Conservation (phyloP, 768 basidiomycete species). For the Lanmaoa rubissima region DNA sequence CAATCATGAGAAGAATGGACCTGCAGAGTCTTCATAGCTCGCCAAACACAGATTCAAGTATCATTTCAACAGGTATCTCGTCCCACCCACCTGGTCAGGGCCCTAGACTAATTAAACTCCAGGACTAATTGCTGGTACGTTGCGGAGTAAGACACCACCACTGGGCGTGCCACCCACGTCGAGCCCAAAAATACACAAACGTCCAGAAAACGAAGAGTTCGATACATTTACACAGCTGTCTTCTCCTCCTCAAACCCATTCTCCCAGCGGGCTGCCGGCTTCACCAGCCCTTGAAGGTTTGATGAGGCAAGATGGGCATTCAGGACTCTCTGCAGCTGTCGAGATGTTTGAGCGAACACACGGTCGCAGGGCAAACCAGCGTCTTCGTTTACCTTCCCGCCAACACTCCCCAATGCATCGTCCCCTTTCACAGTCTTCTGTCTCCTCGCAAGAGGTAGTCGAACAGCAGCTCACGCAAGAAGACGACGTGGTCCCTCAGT, state of each 20-base stretch:
- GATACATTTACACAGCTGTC: slow-evolving; percentile 21
- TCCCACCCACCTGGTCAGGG: neutral
- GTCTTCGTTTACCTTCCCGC: neutral
- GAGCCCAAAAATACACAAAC: neutral
- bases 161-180: neutral
- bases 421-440: slow-evolving; percentile 30
- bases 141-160: slow-evolving; percentile 1
- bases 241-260: slow-evolving; percentile 16
- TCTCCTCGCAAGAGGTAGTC: slow-evolving; percentile 42
- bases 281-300: slow-evolving; percentile 24
- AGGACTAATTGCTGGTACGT: slow-evolving; percentile 4
- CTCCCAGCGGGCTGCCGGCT: slow-evolving; percentile 10
- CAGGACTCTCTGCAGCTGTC: slow-evolving; percentile 13
- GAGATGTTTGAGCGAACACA: slow-evolving; percentile 20
- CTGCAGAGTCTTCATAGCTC: slow-evolving; percentile 35
- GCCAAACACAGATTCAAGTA: slow-evolving; percentile 8
- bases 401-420: slow-evolving; percentile 5
- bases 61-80: slow-evolving; percentile 20
- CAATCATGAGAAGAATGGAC: slow-evolving; percentile 36
- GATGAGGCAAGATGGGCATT: slow-evolving; percentile 5
- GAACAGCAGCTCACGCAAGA: slow-evolving; percentile 50
- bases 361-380: slow-evolving; percentile 1
- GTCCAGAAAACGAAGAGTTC: slow-evolving; percentile 4
- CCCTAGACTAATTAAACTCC: slow-evolving; percentile 1
- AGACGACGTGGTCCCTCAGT: slow-evolving; percentile 16